phyloP scores from a whole-genome alignment of 169 alveolate species.

The Cryptosporidium canis region DNA sequence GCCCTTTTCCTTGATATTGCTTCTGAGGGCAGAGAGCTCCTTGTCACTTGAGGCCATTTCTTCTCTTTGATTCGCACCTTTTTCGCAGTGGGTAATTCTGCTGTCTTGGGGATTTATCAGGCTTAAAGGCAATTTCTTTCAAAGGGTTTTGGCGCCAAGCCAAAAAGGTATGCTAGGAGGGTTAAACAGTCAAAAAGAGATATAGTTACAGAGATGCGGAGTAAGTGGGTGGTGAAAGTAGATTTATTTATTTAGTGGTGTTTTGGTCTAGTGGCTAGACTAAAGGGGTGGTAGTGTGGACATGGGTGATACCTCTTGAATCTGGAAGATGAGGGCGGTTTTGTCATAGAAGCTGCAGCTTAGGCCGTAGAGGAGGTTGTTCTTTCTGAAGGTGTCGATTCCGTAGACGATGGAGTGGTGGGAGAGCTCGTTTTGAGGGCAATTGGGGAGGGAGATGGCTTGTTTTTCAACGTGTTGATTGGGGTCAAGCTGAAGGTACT shows the following conservation, averaged over 20 bases:
- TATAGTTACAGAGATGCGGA: background rate
- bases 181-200: background rate
- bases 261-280: background rate
- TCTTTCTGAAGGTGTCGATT: slow-evolving; percentile 4
- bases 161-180: background rate
- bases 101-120: background rate
- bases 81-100: background rate
- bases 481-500: background rate
- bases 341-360: slow-evolving; percentile 63
- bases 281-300: background rate
- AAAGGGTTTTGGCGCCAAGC: slow-evolving; percentile 15
- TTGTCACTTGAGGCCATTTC: slow-evolving; percentile 6
- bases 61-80: background rate
- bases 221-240: background rate
- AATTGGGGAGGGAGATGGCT: background rate
- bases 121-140: too few species aligned
- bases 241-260: too few species aligned
- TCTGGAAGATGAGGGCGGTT: background rate
- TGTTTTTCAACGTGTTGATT: background rate
- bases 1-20: slow-evolving; percentile 73
- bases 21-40: slow-evolving; percentile 68
- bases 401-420: slow-evolving; percentile 51
- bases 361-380: slow-evolving; percentile 3
- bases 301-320: background rate
- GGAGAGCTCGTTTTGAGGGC: background rate